phyloP scores from a whole-genome alignment of 169 alveolate species.

The Plasmodium billcollinsi region DNA sequence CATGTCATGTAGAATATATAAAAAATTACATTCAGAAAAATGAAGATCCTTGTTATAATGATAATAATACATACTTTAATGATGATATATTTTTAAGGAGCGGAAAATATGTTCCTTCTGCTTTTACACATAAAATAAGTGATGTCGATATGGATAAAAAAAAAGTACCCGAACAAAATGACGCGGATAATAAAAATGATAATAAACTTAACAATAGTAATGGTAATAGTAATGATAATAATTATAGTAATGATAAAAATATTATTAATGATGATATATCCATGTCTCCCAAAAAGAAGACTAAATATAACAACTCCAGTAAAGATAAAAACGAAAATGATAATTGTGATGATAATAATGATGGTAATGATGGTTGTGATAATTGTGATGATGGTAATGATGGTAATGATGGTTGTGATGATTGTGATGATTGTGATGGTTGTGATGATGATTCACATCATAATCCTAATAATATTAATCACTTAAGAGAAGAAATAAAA shows the following conservation, averaged over 20 bases:
- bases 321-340: not conserved
- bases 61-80: too few relatives aligned
- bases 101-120: too few relatives aligned
- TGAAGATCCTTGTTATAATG: too few relatives aligned
- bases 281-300: not conserved
- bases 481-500: slow-evolving; percentile 33
- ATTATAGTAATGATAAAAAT: too few relatives aligned
- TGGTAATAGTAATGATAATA: not conserved
- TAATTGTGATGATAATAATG: too few relatives aligned
- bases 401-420: not conserved
- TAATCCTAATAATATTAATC: slow-evolving; percentile 2
- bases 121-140: too few relatives aligned
- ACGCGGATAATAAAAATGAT: not conserved
- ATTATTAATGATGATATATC: not conserved
- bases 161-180: too few relatives aligned
- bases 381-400: not conserved
- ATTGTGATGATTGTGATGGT: not conserved
- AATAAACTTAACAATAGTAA: not conserved
- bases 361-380: not conserved
- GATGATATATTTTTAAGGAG: too few relatives aligned
- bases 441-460: not conserved
- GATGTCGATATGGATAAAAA: too few relatives aligned
- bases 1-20: too few relatives aligned
- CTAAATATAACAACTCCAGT: not conserved
- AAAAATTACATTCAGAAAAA: too few relatives aligned